Evolutionary conservation across 2,329 filamentous ascomycete genomes (phyloP).

Genomic region (Colletotrichum acutatum): DNA sequence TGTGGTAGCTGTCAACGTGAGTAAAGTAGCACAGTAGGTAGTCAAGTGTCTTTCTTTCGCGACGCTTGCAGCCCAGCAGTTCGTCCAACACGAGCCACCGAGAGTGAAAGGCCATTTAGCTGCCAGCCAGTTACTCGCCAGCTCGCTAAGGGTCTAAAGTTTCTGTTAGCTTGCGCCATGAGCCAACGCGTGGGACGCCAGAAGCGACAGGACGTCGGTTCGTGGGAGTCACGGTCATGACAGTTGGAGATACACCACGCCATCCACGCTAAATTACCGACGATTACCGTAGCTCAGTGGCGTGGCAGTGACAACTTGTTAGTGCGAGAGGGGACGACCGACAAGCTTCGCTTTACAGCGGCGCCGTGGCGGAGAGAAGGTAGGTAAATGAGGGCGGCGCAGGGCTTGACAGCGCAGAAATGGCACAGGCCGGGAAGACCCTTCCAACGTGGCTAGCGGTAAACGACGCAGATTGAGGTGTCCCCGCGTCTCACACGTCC

Average conservation of each 20-base stretch:
- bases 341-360: neutral
- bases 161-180: neutral
- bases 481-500: neutral
- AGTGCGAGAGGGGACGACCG: neutral
- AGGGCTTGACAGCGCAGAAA: slow-evolving; percentile 25
- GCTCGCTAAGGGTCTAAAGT: neutral
- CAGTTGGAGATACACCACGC: neutral
- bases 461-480: slow-evolving; percentile 21
- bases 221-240: neutral
- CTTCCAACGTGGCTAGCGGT: slow-evolving; percentile 31
- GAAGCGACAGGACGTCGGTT: slow-evolving; percentile 15
- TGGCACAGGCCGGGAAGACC: slow-evolving; percentile 21
- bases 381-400: neutral
- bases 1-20: neutral
- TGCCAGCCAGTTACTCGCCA: neutral
- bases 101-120: neutral
- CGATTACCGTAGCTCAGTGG: neutral
- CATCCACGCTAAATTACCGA: neutral
- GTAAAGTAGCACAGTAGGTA: neutral
- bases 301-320: neutral
- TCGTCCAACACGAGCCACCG: neutral
- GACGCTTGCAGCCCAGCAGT: slow-evolving; percentile 27
- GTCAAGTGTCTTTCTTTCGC: neutral
- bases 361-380: neutral
- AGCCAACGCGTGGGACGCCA: neutral